phyloP scores from a whole-genome alignment of 495 filamentous ascomycete genomes.

The Penicillium bialowiezense region DNA sequence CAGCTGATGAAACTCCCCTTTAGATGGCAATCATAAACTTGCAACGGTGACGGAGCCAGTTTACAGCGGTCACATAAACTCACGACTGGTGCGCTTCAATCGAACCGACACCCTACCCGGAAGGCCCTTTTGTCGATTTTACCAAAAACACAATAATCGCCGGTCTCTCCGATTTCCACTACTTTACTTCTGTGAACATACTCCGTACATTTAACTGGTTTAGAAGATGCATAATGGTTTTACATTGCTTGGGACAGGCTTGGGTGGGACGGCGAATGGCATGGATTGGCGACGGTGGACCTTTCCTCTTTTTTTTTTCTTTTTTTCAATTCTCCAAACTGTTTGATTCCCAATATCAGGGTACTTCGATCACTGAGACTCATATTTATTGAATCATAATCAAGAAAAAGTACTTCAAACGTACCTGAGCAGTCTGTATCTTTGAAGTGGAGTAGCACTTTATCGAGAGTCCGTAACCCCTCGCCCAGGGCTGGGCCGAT shows the following conservation, averaged over 20 bases:
- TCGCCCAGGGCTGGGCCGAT: too few species aligned
- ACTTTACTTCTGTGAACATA: conserved; percentile 27
- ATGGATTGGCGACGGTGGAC: conserved; percentile 29
- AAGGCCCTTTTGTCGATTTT: conserved; percentile 2
- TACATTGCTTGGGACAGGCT: conserved; percentile 28
- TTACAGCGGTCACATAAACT: conserved; percentile 5
- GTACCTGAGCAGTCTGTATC: too few species aligned
- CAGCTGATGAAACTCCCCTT: neutral
- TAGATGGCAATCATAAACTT: conserved; percentile 47
- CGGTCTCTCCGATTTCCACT: neutral
- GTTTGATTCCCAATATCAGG: conserved; percentile 2
- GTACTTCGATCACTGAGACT: conserved; percentile 8
- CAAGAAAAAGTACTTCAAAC: conserved; percentile 3
- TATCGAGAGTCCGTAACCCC: too few species aligned
- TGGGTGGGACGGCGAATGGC: conserved; percentile 29
- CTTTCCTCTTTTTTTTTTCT: conserved; percentile 13
- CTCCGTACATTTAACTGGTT: conserved; percentile 27
- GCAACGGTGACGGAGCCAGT: conserved; percentile 33
- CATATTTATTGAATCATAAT: conserved; percentile 7
- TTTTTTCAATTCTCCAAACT: conserved; percentile 10
- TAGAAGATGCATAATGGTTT: conserved; percentile 38
- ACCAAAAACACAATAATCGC: conserved; percentile 4
- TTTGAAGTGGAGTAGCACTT: too few species aligned
- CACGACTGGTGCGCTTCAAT: conserved; percentile 8
- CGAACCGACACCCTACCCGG: conserved; percentile 2